phyloP scores from a whole-genome alignment of 1,139 yeast species.

The Torulaspora globosa region DNA sequence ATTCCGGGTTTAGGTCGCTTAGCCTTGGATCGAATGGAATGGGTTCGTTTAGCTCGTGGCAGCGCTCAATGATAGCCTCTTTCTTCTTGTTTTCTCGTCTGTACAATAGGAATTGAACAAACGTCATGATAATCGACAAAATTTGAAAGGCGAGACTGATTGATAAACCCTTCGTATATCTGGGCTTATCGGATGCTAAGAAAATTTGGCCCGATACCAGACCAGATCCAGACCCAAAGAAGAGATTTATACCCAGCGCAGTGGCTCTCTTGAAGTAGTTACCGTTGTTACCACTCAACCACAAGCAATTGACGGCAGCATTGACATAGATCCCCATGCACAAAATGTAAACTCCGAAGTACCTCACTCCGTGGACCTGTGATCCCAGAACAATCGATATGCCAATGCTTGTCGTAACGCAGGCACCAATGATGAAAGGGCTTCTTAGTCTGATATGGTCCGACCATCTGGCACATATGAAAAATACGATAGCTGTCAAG shows the following conservation, averaged over 20 bases:
- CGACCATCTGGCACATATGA: conserved; percentile 41
- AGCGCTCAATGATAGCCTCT: conserved; percentile 28
- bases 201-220: conserved; percentile 46
- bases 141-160: conserved; percentile 51
- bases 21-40: conserved; percentile 49
- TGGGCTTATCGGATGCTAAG: conserved; percentile 35
- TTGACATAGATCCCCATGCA: conserved; percentile 43
- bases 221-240: conserved; percentile 47
- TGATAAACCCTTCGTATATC: conserved; percentile 40
- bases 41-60: conserved; percentile 39
- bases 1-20: conserved; percentile 63
- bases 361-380: conserved; percentile 40
- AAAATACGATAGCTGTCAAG: conserved; percentile 41
- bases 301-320: conserved; percentile 44
- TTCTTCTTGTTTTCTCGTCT: conserved; percentile 45
- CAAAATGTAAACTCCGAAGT: conserved; percentile 47
- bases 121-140: conserved; percentile 47
- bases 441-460: conserved; percentile 40
- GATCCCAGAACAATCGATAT: conserved; percentile 41
- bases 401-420: conserved; percentile 41
- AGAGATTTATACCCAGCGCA: conserved; percentile 44
- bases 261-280: conserved; percentile 47
- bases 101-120: conserved; percentile 44
- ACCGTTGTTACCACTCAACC: conserved; percentile 46
- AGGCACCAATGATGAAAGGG: conserved; percentile 38